A percentile compares a stretch with the other conserved stretches of the same genome.
Evolutionary conservation across 345 rosid genomes (phyloP).

Genomic region (Excoecaria cochinchinensis): DNA sequence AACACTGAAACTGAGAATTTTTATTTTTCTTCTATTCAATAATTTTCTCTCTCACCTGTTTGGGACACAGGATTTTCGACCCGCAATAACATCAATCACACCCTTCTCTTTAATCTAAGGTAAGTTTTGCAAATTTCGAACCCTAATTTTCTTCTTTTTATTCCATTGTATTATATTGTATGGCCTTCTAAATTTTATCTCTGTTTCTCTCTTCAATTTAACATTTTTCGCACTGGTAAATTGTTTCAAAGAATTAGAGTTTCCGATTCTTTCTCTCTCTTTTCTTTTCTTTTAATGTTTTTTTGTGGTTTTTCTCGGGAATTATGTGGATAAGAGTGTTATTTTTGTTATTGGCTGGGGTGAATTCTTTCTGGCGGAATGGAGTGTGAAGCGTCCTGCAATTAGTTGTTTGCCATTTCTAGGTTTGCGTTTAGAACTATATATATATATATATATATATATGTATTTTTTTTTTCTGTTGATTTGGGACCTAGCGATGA

Average conservation of each 20-base stretch:
- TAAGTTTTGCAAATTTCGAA: conserved; percentile 1
- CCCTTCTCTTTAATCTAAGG: not conserved
- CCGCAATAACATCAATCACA: not conserved
- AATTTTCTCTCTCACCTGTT: not conserved
- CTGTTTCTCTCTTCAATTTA: not conserved
- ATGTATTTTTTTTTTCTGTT: not conserved
- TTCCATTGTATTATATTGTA: not conserved
- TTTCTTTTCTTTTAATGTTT: not conserved
- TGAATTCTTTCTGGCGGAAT: not conserved
- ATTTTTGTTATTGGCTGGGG: not conserved
- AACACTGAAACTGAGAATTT: not conserved
- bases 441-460: too few species aligned
- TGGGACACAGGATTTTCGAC: not conserved
- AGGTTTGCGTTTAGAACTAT: not conserved
- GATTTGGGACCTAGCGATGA: not conserved
- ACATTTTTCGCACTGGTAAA: not conserved
- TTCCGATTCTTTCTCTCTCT: not conserved
- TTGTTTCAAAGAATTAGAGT: not conserved
- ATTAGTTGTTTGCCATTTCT: not conserved
- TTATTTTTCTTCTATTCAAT: too few species aligned
- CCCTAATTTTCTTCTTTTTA: not conserved
- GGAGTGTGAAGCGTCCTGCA: not conserved
- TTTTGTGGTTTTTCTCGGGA: not conserved
- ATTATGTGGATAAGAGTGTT: not conserved
- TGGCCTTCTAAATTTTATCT: not conserved